Evolutionary conservation across 2,329 filamentous ascomycete species (phyloP), one percentile per base, ranked within the genome.

Genomic region (Cordyceps pruinosa): DNA sequence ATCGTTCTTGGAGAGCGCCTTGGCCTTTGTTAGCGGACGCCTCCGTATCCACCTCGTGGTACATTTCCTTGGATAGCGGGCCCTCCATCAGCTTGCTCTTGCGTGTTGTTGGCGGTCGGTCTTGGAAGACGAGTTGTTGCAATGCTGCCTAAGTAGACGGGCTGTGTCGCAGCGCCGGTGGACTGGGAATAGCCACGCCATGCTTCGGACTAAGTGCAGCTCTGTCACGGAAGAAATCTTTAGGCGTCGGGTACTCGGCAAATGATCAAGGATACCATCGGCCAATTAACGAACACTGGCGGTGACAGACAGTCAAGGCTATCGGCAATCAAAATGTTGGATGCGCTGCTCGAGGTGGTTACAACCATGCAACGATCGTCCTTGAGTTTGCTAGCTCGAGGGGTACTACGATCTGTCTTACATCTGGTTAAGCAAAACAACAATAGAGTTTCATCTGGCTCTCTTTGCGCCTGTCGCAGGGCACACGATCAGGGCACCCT

Each of bases 1-100:
- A 45, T 53, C 50, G 49, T 28, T 25, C 19, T 23, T 15, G 26
- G 37, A 34, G 37, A 21, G 28, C n/a, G 49, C 49, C 49, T 42
- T 44, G 49, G 49, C 49, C 19, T 34, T 53, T 53, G 28, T 10
- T 53, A 53, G 39, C 42, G 50, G 50, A 45, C 41, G 50, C 50
- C 50, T n/a, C 39, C 2, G 39, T 53, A 35, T 23, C 50, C 50
- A 53, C 50, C 28, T 17, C 21, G n/a, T 19, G 7, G 12, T 34
- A 23, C 30, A 53, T 25, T 53, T 53, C 50, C 50, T 53, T 53
- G 50, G 28, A 53, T 7, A 53, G 50, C 28, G 37, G 7, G 37
- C 37, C 37, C n/a, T n/a, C n/a, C 17, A 19, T 41, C 37, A 41
- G 37, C 37, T 41, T 9, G 30, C 45, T 35, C 21, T 26, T 49